Evolutionary conservation across 2,329 filamentous ascomycete species (phyloP).

Genomic region (Colletotrichum tanaceti): DNA sequence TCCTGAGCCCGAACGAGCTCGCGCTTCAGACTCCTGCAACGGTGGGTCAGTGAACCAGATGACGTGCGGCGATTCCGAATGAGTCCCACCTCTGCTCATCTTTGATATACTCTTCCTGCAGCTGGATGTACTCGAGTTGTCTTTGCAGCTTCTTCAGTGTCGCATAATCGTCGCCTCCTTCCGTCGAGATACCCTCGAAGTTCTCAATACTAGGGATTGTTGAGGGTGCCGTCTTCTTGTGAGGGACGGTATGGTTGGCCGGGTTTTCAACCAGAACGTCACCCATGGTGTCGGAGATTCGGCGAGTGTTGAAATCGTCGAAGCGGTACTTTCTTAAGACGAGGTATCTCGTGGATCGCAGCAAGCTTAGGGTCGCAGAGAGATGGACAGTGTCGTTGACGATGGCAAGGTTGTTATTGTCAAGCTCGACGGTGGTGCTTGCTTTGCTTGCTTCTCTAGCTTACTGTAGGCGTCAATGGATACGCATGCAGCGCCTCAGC

Average conservation of each 20-base stretch:
- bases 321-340: neutral
- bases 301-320: neutral
- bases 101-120: constrained; percentile 99
- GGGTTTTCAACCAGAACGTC: constrained; percentile 88
- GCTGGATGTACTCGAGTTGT: constrained; percentile 95
- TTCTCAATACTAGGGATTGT: constrained; percentile 91
- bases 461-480: constrained; percentile 42
- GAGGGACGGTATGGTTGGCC: constrained; percentile 76
- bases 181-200: constrained; percentile 83
- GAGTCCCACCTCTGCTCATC: constrained; percentile 87
- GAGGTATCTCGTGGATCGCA: neutral
- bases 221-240: constrained; percentile 82
- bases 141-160: constrained; percentile 96
- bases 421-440: constrained; percentile 13
- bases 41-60: constrained; percentile 24
- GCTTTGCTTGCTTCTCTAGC: constrained; percentile 26
- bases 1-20: constrained; percentile 97
- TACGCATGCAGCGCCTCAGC: constrained; percentile 42
- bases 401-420: constrained; percentile 29
- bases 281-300: constrained; percentile 71
- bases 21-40: constrained; percentile 85
- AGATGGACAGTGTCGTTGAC: constrained; percentile 18
- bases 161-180: constrained; percentile 92
- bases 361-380: neutral
- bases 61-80: neutral